Conservation (phyloP, 345 rosid species). For the Rhodamnia rubescens region DNA sequence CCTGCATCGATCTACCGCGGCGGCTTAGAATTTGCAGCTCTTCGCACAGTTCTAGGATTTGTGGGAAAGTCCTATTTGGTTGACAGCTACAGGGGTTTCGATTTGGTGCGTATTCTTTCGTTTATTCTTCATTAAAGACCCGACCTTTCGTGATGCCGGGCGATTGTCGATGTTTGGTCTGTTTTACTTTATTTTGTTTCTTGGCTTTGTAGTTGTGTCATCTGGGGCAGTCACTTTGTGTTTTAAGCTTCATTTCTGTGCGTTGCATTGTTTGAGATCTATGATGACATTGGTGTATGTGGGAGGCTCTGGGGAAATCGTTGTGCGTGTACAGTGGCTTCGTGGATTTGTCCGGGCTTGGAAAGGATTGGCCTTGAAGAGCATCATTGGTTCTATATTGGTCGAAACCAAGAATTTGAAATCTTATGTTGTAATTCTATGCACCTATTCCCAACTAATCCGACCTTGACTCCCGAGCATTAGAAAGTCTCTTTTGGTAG, state of each 20-base stretch:
- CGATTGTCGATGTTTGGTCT: background rate
- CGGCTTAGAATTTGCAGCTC: background rate
- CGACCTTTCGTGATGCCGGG: background rate
- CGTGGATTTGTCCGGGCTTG: background rate
- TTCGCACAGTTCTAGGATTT: background rate
- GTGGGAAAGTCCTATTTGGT: background rate
- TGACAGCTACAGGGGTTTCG: background rate
- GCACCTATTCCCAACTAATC: background rate
- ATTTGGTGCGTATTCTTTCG: background rate
- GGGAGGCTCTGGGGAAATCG: background rate
- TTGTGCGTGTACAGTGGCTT: background rate
- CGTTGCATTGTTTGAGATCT: background rate
- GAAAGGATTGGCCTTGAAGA: background rate
- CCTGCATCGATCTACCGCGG: background rate
- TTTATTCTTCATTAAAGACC: background rate
- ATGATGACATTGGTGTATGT: background rate
- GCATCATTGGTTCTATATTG: background rate
- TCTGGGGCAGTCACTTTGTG: background rate
- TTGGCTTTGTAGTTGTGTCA: background rate
- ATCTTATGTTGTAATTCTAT: background rate
- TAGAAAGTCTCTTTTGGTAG: background rate
- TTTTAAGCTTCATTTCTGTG: background rate
- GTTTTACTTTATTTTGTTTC: background rate
- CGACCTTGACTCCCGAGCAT: background rate
- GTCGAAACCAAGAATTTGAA: background rate